Evolutionary conservation across 2,329 filamentous ascomycete species (phyloP), one percentile per base, ranked within the genome.

Genomic region (Fusarium staphyleae): DNA sequence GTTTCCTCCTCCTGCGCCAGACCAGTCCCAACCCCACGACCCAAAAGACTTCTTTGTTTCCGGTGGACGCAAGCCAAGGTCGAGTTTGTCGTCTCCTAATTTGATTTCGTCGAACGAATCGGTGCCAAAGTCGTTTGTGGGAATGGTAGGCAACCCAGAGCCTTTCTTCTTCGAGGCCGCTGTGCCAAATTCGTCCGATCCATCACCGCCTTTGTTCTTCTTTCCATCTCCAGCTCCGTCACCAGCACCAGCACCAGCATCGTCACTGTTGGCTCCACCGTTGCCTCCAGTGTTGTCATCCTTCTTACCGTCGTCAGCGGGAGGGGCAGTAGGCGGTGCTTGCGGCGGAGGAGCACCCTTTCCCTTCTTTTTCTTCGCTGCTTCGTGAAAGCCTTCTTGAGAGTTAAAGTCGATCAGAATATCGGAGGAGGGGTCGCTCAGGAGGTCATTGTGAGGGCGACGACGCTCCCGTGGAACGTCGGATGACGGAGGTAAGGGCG

Each of bases 101-200:
- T 85, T 88, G 60, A 91, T 85, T 22, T 90, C 87, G 36, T 89
- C 80, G 62, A 90, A 90, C 5, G 70, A 61, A 43, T 73, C 72
- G n/a, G 79, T 74, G 49, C 82, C 81, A 35, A 79, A 74, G 40
- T 78, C 78, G 16, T 68, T 64, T 13, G 61, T 65, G 3, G 70
- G 63, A 14, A 68, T 66, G 22, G 42, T 62, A 2, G 71, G 63
- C 15, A 70, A 60, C 8, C 69, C 67, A 13, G 64, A 57, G 14
- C 65, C 28, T 63, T 78, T 80, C 63, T 76, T 77, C 66, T 78
- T 82, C 33, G 68, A 50, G 41, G 68, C 69, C 12, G 62, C 45
- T 3, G 63, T 46, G 15, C 63, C 34, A 26, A 71, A 67, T 13
- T 53, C 55, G 11, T 57, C 68, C 70, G 68, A 73, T 15, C 72